Percentiles rank a stretch among this genome's conserved stretches.
phyloP scores from a whole-genome alignment of 768 basidiomycete genomes.

The Trametes gibbosa region DNA sequence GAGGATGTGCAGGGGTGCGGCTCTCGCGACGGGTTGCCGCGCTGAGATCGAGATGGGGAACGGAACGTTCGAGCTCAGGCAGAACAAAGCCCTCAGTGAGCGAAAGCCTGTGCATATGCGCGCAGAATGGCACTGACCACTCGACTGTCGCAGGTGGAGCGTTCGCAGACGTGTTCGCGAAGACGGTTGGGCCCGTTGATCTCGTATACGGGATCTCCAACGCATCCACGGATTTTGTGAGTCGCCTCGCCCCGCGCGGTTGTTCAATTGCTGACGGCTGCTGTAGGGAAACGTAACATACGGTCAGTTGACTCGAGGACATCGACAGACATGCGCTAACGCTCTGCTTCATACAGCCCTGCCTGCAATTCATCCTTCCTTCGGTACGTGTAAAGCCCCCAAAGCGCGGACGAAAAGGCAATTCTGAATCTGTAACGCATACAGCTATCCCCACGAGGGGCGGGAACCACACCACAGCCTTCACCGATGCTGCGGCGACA shows the following conservation, averaged over 20 bases:
- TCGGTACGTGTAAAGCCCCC: conserved; percentile 34
- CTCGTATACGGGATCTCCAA: conserved; percentile 64
- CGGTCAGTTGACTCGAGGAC: conserved; percentile 36
- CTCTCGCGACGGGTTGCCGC: conserved; percentile 62
- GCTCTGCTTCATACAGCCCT: conserved; percentile 35
- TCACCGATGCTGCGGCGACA: conserved; percentile 61
- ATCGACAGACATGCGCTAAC: neutral
- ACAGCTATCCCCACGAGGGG: conserved; percentile 79
- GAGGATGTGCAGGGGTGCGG: conserved; percentile 52
- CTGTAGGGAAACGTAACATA: conserved; percentile 72
- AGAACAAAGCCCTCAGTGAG: conserved; percentile 63
- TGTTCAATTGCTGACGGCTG: neutral
- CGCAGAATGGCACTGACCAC: neutral
- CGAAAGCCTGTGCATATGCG: neutral
- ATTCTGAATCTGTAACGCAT: neutral
- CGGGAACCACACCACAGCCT: conserved; percentile 75
- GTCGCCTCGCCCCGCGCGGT: conserved; percentile 26
- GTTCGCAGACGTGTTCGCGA: conserved; percentile 57
- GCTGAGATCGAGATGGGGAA: conserved; percentile 39
- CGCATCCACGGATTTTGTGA: conserved; percentile 83
- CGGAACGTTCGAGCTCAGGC: conserved; percentile 55
- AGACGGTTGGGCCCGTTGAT: conserved; percentile 61
- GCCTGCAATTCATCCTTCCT: conserved; percentile 73
- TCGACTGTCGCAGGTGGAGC: conserved; percentile 47
- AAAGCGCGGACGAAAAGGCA: neutral